Evolutionary conservation across 768 basidiomycete species (phyloP), one percentile per base, ranked within the genome.

Genomic region (Fomitopsis pulvina): DNA sequence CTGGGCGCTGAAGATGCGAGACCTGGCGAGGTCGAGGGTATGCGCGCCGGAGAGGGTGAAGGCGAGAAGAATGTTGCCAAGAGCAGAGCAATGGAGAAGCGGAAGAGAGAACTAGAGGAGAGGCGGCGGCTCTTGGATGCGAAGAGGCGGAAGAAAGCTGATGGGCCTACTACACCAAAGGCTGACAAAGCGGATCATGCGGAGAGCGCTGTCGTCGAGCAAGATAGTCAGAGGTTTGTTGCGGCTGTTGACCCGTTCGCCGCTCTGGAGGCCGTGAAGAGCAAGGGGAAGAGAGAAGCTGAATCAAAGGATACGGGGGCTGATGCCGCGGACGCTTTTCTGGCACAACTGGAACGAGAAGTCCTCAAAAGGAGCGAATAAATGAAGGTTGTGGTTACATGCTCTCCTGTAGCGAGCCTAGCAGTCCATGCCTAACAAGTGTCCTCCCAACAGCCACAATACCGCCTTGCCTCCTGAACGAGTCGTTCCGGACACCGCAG

Each of bases 11-110:
- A 75, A 34, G 79, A 87, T 60, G 60, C 81, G 50, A 69, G 64
- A 48, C 80, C 83, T 4, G 85, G 88, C n/a, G 84, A 87, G 59
- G 68, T 83, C 16, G 89, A 91, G 60, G 90, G 89, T 2, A 85
- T 90, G 83, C 73, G 68, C 14, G 72, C 71, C 28, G 67, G 59
- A 4, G 64, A 61, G 48, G 58, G 64, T 25, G 63, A 45, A 20
- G 51, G 42, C 9, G 40, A 51, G 39, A 43, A 38, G 20, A 52
- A 22, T 14, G 30, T 50, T 7, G 47, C 47, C 38, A 70, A 66
- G 59, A 84, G 82, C 59, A 68, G 80, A 48, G 80, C 81, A 18
- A 71, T 78, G 72, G 82, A 84, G 66, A 89, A 88, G 67, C 71
- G 86, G 59, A 86, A 85, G 63, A 71, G 82, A 51, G 84, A 88